Evolutionary conservation across 1,284 basidiomycete species (phyloP).

Genomic region (Sphaerobolus stellatus): DNA sequence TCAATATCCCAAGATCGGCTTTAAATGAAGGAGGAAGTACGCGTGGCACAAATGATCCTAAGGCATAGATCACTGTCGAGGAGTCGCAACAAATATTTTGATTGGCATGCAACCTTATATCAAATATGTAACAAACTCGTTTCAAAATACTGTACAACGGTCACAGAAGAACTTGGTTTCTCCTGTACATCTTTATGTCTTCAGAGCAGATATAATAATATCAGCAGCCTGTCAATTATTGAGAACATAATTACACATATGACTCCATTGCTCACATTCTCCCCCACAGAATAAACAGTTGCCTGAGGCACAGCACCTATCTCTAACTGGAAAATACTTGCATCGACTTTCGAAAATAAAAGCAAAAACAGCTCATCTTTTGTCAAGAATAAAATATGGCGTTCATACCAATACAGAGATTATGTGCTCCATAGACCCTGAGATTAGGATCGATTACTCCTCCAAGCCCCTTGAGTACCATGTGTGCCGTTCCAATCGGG

Average conservation of each 20-base stretch:
- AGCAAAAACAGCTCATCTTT: neutral
- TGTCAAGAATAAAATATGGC: conserved; percentile 8
- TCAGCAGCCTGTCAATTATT: neutral
- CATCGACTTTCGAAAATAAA: conserved; percentile 14
- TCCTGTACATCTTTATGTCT: too few relatives aligned
- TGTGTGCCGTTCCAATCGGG: conserved; percentile 27
- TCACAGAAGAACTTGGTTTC: too few relatives aligned
- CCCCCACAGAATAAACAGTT: conserved; percentile 26
- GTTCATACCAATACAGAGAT: conserved; percentile 45
- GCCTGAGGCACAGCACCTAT: conserved; percentile 18
- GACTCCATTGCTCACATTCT: conserved; percentile 32
- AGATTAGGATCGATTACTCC: conserved; percentile 45
- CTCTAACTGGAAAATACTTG: conserved; percentile 8
- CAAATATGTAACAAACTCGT: too few relatives aligned
- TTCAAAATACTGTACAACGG: too few relatives aligned
- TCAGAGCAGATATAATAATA: conserved; percentile 5
- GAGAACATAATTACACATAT: neutral
- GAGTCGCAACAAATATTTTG: too few relatives aligned
- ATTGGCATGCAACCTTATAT: too few relatives aligned
- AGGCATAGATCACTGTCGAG: too few relatives aligned
- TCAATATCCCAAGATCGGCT: too few relatives aligned
- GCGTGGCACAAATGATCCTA: too few relatives aligned
- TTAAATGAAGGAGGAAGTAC: too few relatives aligned
- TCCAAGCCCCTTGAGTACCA: conserved; percentile 24
- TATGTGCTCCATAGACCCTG: conserved; percentile 48